phyloP scores from a whole-genome alignment of 2,329 filamentous ascomycete genomes.

The Hymenoscyphus repandus region DNA sequence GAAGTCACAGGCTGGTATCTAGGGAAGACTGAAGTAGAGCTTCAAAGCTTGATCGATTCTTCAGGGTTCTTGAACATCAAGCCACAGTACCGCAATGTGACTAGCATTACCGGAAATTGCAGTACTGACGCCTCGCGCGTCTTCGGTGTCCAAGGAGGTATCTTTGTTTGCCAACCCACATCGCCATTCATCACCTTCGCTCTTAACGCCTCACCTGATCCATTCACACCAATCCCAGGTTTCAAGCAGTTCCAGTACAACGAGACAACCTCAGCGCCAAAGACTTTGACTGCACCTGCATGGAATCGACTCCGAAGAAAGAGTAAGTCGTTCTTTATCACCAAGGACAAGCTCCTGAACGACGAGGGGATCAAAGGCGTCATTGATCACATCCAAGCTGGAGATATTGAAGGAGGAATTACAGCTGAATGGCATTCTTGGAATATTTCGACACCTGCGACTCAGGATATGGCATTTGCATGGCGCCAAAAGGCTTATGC shows the following conservation, averaged over 20 bases:
- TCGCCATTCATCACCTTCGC: not conserved
- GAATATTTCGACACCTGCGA: not conserved
- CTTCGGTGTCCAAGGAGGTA: not conserved
- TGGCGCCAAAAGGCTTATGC: not conserved
- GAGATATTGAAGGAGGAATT: not conserved
- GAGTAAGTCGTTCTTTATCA: not conserved
- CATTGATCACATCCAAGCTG: not conserved
- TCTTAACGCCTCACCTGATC: not conserved
- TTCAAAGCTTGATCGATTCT: not conserved
- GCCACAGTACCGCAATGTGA: not conserved
- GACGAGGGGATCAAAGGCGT: not conserved
- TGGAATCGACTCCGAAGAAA: not conserved
- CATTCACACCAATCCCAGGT: not conserved
- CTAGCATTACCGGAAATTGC: not conserved
- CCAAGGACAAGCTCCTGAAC: not conserved
- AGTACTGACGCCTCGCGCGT: not conserved
- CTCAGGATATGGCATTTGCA: not conserved
- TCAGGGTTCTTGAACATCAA: not conserved
- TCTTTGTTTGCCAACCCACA: not conserved
- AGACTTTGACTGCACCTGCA: not conserved
- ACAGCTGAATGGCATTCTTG: not conserved
- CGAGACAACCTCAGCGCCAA: not conserved
- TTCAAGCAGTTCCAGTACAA: not conserved
- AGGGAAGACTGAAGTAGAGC: not conserved
- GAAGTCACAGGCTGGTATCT: not conserved